Evolutionary conservation across 352 stramenopile genomes (phyloP).

Genomic region (Phytophthora sp.): DNA sequence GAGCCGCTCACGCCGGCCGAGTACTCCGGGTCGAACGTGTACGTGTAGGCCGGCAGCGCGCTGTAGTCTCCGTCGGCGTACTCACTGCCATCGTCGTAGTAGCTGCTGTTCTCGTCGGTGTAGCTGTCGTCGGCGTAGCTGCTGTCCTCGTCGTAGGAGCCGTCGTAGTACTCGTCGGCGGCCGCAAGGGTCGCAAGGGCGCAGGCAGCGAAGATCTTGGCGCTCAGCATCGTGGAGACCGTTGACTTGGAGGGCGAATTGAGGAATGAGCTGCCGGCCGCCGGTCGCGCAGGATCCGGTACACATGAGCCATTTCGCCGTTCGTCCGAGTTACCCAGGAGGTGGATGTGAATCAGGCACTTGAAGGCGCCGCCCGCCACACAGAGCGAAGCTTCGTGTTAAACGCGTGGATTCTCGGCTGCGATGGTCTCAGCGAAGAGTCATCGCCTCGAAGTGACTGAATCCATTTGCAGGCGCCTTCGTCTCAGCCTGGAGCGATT

Average conservation of each 20-base stretch:
- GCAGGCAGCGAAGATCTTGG: constrained; percentile 25
- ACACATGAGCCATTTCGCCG: neutral
- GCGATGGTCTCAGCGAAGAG: neutral
- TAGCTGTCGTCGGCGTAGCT: too few species aligned
- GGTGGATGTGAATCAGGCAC: constrained; percentile 19
- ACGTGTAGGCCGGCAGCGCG: constrained; percentile 30
- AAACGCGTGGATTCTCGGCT: constrained; percentile 10
- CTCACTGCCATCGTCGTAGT: constrained; percentile 1
- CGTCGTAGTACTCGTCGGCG: constrained; percentile 7
- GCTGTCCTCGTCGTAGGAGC: constrained; percentile 5
- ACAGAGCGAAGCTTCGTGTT: neutral
- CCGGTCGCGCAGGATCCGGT: too few species aligned
- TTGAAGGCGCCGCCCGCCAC: neutral
- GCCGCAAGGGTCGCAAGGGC: constrained; percentile 17
- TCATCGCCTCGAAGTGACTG: constrained; percentile 2
- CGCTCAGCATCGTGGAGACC: constrained; percentile 18
- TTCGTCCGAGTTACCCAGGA: neutral
- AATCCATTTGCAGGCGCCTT: constrained; percentile 17
- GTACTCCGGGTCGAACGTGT: constrained; percentile 49
- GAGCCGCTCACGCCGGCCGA: constrained; percentile 44
- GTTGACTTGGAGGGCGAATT: constrained; percentile 11
- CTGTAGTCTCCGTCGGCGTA: constrained; percentile 10
- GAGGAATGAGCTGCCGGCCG: constrained; percentile 15
- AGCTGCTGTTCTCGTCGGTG: constrained; percentile 2
- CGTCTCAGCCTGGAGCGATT: neutral